Percentiles rank a stretch among this genome's conserved stretches.
Conservation (phyloP, 305 asterid species). For the Fraxinus greggii region DNA sequence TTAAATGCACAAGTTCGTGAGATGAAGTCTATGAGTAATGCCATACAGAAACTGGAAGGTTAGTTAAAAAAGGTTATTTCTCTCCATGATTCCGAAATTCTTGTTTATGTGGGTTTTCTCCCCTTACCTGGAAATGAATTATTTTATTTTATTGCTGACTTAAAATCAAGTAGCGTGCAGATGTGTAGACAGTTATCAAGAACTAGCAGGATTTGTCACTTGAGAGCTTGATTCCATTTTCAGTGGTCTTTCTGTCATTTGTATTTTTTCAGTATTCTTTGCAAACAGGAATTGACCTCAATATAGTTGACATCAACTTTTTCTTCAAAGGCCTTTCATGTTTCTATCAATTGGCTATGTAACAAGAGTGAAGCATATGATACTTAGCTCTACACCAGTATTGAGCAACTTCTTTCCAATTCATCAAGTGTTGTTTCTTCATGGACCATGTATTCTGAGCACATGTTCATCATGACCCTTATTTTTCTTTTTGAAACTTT, state of each 20-base stretch:
- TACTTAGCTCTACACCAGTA: background rate
- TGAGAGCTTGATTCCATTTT: background rate
- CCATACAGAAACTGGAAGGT: slow-evolving; percentile 77
- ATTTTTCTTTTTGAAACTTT: background rate
- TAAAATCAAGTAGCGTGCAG: background rate
- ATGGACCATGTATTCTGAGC: background rate
- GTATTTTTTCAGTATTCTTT: background rate
- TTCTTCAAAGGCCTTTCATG: background rate
- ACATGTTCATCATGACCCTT: background rate
- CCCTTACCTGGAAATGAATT: background rate
- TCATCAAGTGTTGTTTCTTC: background rate
- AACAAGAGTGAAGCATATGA: background rate
- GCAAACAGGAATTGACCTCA: background rate
- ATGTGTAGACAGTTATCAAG: background rate
- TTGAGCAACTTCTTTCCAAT: background rate
- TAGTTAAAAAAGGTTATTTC: slow-evolving; percentile 26
- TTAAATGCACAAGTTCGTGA: slow-evolving; percentile 72
- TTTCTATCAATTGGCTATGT: background rate
- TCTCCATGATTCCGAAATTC: background rate
- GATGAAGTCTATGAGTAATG: slow-evolving; percentile 77
- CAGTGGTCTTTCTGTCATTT: background rate
- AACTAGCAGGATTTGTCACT: background rate
- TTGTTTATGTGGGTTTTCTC: background rate
- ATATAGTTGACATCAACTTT: background rate
- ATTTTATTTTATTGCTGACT: background rate